These are phyloP conservation scores for Alternaria postmessia DNA, from an alignment of 2,329 filamentous ascomycete genomes.

Conservation along the genomic window DNA sequence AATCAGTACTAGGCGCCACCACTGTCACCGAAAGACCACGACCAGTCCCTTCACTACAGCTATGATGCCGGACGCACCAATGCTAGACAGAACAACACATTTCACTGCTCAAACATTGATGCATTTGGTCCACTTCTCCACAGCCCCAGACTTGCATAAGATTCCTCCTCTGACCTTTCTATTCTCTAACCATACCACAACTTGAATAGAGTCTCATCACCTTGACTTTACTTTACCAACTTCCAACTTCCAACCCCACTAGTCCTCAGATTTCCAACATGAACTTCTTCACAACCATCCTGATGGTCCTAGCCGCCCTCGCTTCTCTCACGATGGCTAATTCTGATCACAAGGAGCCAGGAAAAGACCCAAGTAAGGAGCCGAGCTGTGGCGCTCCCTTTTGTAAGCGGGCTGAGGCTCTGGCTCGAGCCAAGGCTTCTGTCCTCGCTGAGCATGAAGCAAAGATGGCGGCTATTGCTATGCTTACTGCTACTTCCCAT, in stretches of 20 bases:
- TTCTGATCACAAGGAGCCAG: background rate
- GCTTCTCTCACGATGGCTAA: background rate
- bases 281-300: background rate
- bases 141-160: background rate
- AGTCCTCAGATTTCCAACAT: background rate
- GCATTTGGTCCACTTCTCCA: background rate
- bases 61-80: background rate
- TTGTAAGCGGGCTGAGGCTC: conserved; percentile 2
- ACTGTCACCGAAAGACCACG: background rate
- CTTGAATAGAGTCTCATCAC: background rate
- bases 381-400: conserved; percentile 15
- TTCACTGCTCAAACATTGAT: background rate
- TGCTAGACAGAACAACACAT: background rate
- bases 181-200: background rate
- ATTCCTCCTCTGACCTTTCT: background rate
- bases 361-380: background rate
- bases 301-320: background rate
- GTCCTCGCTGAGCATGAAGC: background rate
- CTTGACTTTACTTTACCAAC: background rate
- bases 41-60: background rate
- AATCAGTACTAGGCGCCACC: background rate
- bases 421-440: background rate
- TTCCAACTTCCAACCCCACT: background rate
- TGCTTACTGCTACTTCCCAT: background rate
- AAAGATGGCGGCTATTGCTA: background rate